Conservation (phyloP, 108 stramenopile species). For the Stephanodiscus triporus region DNA sequence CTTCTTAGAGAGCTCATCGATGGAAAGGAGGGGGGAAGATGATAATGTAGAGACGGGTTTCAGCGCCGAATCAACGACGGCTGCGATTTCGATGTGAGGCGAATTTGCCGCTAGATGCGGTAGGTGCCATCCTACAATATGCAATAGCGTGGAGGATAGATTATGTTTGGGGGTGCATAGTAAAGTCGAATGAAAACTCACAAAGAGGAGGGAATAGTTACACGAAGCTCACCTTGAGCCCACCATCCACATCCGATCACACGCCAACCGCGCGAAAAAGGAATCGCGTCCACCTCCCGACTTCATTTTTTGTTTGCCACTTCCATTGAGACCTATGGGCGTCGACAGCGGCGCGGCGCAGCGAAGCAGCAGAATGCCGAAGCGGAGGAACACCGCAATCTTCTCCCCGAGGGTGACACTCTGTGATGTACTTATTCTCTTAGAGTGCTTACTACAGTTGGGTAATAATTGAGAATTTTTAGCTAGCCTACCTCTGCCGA, state of each 20-base stretch:
- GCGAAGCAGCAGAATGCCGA: too few species aligned
- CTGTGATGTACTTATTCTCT: too few species aligned
- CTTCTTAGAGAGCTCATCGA: conserved; percentile 53
- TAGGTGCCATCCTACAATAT: conserved; percentile 60
- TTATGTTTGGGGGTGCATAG: background rate
- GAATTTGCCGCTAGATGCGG: conserved; percentile 58
- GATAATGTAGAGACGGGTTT: conserved; percentile 58
- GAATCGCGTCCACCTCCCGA: background rate
- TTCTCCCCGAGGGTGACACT: too few species aligned
- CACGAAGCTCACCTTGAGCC: conserved; percentile 77
- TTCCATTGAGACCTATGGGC: too few species aligned
- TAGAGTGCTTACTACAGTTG: too few species aligned
- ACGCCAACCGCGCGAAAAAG: conserved; percentile 33
- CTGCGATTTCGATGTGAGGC: conserved; percentile 50
- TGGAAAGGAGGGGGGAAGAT: conserved; percentile 55
- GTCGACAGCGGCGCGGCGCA: too few species aligned
- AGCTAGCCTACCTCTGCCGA: too few species aligned
- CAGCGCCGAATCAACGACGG: conserved; percentile 58
- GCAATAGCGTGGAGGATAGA: background rate
- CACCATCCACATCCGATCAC: conserved; percentile 84
- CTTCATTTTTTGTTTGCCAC: background rate
- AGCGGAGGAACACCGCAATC: too few species aligned
- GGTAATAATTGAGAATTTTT: too few species aligned
- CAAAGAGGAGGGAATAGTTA: background rate
- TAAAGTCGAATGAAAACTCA: too few species aligned